Evolutionary conservation across 1,284 basidiomycete genomes (phyloP).

Genomic region (Schizophyllum commune): DNA sequence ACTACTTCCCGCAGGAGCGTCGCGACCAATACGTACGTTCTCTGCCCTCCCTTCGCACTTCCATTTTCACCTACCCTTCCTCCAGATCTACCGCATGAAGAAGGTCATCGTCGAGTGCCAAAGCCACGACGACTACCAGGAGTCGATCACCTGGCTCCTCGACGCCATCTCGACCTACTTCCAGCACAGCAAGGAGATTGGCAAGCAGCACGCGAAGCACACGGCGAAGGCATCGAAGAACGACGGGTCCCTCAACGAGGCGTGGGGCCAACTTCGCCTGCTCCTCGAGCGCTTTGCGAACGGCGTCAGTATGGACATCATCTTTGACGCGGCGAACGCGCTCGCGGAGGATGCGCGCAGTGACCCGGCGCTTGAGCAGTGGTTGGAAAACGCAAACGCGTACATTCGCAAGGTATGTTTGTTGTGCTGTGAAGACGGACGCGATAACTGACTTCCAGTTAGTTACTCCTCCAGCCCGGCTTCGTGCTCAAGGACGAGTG

Average conservation of each 20-base stretch:
- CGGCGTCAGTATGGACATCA: constrained; percentile 46
- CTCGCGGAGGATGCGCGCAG: constrained; percentile 71
- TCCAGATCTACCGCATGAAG: background rate
- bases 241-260: constrained; percentile 48
- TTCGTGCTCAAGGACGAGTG: constrained; percentile 82
- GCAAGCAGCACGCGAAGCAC: background rate
- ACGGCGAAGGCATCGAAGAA: constrained; percentile 17
- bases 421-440: no score
- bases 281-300: constrained; percentile 89
- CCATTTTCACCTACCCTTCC: no score
- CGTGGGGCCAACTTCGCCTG: constrained; percentile 62
- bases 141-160: constrained; percentile 73
- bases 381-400: constrained; percentile 65
- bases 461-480: constrained; percentile 80
- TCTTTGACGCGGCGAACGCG: constrained; percentile 67
- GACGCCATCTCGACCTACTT: constrained; percentile 57
- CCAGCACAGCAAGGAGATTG: background rate
- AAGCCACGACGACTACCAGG: constrained; percentile 86
- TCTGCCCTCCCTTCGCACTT: constrained; percentile 5
- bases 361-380: constrained; percentile 71
- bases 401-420: constrained; percentile 59
- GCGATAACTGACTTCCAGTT: no score
- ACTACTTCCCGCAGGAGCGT: constrained; percentile 84
- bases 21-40: constrained; percentile 78
- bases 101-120: constrained; percentile 90